A percentile compares a stretch with the other conserved stretches of the same genome.
These are phyloP conservation scores for Noccaea caerulescens DNA, from an alignment of 345 rosid genomes.

Conservation along the genomic window DNA sequence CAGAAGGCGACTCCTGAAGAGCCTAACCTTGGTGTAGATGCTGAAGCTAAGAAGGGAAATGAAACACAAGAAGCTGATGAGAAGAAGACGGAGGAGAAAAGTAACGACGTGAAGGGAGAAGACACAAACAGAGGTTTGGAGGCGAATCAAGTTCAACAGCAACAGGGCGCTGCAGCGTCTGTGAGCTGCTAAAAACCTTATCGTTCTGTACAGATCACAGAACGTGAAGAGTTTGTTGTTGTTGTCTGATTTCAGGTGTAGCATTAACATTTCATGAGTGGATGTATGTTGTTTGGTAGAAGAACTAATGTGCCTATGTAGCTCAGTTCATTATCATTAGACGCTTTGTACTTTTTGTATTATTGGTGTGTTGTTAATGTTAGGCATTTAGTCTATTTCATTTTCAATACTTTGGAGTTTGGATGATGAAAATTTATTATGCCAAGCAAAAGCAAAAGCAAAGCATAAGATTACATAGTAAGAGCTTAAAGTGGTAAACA, in stretches of 20 bases:
- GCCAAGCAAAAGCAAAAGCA: not conserved
- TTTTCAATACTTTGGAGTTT: not conserved
- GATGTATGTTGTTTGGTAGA: conserved; percentile 25
- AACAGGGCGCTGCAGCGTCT: conserved; percentile 35
- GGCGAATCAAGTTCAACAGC: conserved; percentile 36
- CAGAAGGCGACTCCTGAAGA: conserved; percentile 12
- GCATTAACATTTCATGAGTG: conserved; percentile 39
- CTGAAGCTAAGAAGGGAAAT: conserved; percentile 6
- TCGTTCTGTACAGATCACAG: conserved; percentile 30
- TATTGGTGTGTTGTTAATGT: conserved; percentile 24
- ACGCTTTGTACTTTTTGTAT: conserved; percentile 15
- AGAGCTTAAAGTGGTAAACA: not conserved
- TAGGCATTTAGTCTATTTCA: conserved; percentile 8
- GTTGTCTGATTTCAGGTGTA: conserved; percentile 39
- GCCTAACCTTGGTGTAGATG: conserved; percentile 3
- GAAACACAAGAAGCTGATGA: conserved; percentile 26
- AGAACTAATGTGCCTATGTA: conserved; percentile 30
- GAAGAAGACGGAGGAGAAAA: conserved; percentile 26
- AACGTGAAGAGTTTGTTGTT: conserved; percentile 41
- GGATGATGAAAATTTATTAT: not conserved
- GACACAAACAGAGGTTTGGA: conserved; percentile 33
- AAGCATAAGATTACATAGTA: conserved; percentile 2
- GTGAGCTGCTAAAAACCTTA: conserved; percentile 39
- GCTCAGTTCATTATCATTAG: conserved; percentile 24
- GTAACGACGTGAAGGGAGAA: conserved; percentile 31